Conservation (phyloP, 345 rosid genomes). For the Boechera divaricarpa region DNA sequence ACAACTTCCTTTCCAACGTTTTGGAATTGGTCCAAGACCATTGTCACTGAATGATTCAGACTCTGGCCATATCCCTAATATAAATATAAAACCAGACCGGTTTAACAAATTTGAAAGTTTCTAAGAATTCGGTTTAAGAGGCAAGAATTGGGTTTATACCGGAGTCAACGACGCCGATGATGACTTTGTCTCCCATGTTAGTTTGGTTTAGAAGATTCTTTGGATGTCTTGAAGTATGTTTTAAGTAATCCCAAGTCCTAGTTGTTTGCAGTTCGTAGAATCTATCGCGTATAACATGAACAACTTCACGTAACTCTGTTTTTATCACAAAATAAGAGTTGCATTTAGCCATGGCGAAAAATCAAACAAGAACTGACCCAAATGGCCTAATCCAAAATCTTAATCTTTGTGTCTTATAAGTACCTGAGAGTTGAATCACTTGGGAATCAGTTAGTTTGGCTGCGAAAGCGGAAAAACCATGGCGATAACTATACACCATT, state of each 20-base stretch:
- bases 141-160: constrained; percentile 48
- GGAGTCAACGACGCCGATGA: constrained; percentile 69
- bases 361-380: background rate
- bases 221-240: constrained; percentile 46
- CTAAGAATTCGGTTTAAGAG: background rate
- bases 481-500: constrained; percentile 69
- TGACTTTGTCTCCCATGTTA: constrained; percentile 63
- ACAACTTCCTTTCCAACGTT: constrained; percentile 62
- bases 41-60: constrained; percentile 52
- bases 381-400: background rate
- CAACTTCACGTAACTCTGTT: constrained; percentile 59
- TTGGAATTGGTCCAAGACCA: constrained; percentile 57
- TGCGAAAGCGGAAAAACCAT: constrained; percentile 74
- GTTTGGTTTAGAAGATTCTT: constrained; percentile 46
- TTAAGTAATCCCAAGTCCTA: constrained; percentile 71
- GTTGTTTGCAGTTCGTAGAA: constrained; percentile 62
- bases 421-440: constrained; percentile 54
- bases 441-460: constrained; percentile 63
- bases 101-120: background rate
- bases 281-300: constrained; percentile 59
- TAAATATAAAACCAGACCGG: background rate
- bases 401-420: background rate
- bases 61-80: constrained; percentile 60
- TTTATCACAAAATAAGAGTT: background rate
- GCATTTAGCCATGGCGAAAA: background rate